Evolutionary conservation across 345 rosid species (phyloP), one percentile per base, ranked within the genome.

Genomic region (Anacardium occidentale): DNA sequence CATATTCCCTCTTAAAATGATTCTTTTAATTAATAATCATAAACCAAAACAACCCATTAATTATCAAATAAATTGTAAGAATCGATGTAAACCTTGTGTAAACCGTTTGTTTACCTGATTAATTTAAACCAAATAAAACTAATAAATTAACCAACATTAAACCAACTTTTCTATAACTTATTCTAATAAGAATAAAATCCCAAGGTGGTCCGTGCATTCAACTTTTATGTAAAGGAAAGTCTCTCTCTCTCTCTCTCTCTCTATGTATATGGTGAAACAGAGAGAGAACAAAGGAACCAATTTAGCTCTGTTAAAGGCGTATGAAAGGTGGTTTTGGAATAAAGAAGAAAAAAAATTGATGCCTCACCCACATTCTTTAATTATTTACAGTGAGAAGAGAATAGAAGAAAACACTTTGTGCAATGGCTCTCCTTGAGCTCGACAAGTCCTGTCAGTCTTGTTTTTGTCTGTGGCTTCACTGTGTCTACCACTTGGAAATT

Each of bases 321-420:
- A 62, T 20, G 55, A 63, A 68, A 60, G 69, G 61, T 53, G 54
- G 71, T 72, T 65, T 75, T 65, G 76, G 81, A 82, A 79, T 72
- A 75, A 77, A 70, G 79, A 73, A 78, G 68, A 32, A 69, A n/a
- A 64, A 56, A 42, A 56, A 21, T 68, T 56, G 73, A 74, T 75
- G 75, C 82, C 74, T 67, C 13, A 7, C 21, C 73, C 72, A 55
- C 13, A 45, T 53, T 64, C 54, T 53, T 48, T 75, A 37, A 5
- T 61, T 42, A 25, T 50, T 56, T 69, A 42, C 72, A 24, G 17
- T 66, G 18, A 5, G 12, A 25, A 11, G 18, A 60, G 64, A 9
- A 37, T 6, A 37, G 42, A 37, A 37, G 42, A 37, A n/a, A 37
- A 37, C 42, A 22, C 63, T 63, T 54, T 53, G 60, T 15, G 20